Evolutionary conservation across 2,329 filamentous ascomycete species (phyloP).

Genomic region (Salinomyces thailandicus): DNA sequence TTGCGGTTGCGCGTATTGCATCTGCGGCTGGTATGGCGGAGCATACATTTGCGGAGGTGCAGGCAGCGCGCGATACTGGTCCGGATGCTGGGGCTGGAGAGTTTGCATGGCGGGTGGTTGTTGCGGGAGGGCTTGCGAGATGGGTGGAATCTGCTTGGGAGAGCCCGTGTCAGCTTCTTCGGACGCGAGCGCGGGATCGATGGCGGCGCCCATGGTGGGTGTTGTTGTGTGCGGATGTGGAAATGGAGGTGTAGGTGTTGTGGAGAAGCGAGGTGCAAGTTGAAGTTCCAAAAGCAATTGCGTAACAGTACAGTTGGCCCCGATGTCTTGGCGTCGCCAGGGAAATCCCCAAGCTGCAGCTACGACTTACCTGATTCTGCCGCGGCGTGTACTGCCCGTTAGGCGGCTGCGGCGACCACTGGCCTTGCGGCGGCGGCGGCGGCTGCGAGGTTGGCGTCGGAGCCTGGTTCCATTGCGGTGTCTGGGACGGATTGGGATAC

Average conservation of each 20-base stretch:
- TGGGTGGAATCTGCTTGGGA: slow-evolving; percentile 25
- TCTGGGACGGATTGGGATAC: slow-evolving; percentile 14
- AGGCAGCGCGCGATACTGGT: slow-evolving; percentile 36
- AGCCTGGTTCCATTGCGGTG: slow-evolving; percentile 15
- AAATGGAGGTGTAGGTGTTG: slow-evolving; percentile 1
- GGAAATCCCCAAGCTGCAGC: slow-evolving; percentile 7
- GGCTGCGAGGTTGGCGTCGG: slow-evolving; percentile 11
- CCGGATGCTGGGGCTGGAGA: slow-evolving; percentile 34
- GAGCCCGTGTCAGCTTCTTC: slow-evolving; percentile 18
- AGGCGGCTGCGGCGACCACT: slow-evolving; percentile 23
- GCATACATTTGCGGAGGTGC: slow-evolving; percentile 37
- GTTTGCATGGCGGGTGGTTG: slow-evolving; percentile 35
- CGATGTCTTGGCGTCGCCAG: slow-evolving; percentile 15
- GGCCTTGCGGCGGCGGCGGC: slow-evolving; percentile 8
- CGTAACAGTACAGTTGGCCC: slow-evolving; percentile 19
- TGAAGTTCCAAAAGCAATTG: slow-evolving; percentile 13
- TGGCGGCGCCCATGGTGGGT: slow-evolving; percentile 11
- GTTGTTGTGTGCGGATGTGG: slow-evolving; percentile 5
- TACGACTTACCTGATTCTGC: slow-evolving; percentile 23
- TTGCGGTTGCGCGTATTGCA: slow-evolving; percentile 33
- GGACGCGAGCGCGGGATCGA: slow-evolving; percentile 23
- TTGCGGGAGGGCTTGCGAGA: slow-evolving; percentile 23
- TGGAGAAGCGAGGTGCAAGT: slow-evolving; percentile 8
- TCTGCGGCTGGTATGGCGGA: slow-evolving; percentile 29
- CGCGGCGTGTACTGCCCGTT: slow-evolving; percentile 26